phyloP scores from a whole-genome alignment of 768 basidiomycete species.

The Amylocystis lapponica region DNA sequence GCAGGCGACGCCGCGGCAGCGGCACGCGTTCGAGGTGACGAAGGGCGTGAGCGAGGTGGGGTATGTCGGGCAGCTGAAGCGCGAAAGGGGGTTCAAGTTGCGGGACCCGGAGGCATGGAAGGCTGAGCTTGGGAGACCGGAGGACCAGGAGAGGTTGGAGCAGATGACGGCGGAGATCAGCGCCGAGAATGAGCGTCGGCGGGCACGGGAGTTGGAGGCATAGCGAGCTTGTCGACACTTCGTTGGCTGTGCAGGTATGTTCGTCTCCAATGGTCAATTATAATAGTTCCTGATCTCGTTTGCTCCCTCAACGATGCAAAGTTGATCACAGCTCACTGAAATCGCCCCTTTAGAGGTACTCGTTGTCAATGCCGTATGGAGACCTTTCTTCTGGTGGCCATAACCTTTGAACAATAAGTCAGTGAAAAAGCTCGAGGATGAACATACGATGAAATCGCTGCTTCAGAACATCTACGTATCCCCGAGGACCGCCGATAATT shows the following conservation, averaged over 20 bases:
- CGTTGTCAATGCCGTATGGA: conserved; percentile 15
- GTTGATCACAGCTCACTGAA: background rate
- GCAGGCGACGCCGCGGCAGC: conserved; percentile 44
- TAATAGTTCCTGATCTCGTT: background rate
- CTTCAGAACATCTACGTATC: no score
- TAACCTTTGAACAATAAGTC: no score
- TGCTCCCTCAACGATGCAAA: background rate
- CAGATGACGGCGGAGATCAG: conserved; percentile 21
- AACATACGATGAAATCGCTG: no score
- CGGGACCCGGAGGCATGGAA: conserved; percentile 28
- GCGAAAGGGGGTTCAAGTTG: conserved; percentile 45
- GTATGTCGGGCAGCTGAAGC: conserved; percentile 64
- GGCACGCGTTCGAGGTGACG: conserved; percentile 43
- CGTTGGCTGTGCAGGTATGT: background rate
- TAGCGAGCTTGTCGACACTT: background rate
- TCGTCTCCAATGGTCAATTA: background rate
- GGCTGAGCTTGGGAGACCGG: conserved; percentile 27
- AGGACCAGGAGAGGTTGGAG: conserved; percentile 23
- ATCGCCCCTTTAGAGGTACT: background rate
- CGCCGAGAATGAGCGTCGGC: conserved; percentile 23
- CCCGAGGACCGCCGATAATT: no score
- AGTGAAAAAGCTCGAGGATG: no score
- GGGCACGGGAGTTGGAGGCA: background rate
- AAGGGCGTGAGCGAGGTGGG: conserved; percentile 58
- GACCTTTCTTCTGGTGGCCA: background rate